A percentile compares a stretch with the other conserved stretches of the same genome.
These are phyloP conservation scores for Fusarium falciforme DNA, from an alignment of 2,329 filamentous ascomycete species.

Conservation along the genomic window DNA sequence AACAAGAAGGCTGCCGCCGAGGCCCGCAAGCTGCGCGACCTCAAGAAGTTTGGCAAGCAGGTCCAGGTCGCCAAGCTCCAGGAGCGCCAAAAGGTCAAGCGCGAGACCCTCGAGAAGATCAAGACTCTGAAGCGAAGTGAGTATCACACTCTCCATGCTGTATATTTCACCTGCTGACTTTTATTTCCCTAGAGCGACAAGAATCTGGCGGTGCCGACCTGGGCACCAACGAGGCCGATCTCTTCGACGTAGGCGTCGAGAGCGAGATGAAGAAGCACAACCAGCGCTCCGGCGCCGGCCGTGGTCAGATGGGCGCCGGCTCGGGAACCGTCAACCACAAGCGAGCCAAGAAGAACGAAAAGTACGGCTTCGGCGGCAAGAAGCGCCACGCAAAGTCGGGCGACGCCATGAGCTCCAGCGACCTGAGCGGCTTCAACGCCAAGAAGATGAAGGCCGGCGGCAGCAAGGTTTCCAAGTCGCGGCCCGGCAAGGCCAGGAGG, in stretches of 20 bases:
- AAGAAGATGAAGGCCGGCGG: slow-evolving; percentile 81
- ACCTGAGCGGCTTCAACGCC: slow-evolving; percentile 82
- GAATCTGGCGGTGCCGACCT: slow-evolving; percentile 69
- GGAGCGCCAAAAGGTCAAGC: slow-evolving; percentile 92
- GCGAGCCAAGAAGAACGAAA: slow-evolving; percentile 92
- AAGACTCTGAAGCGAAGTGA: slow-evolving; percentile 93
- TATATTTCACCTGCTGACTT: slow-evolving; percentile 38
- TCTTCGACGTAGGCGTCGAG: slow-evolving; percentile 93
- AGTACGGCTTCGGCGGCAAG: slow-evolving; percentile 96
- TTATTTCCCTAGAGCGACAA: slow-evolving; percentile 78
- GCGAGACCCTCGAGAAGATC: slow-evolving; percentile 94
- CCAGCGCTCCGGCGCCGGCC: slow-evolving; percentile 53
- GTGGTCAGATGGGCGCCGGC: slow-evolving; percentile 44
- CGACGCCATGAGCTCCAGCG: slow-evolving; percentile 84
- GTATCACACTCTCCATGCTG: slow-evolving; percentile 49
- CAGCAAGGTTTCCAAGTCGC: slow-evolving; percentile 54
- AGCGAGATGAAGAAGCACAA: slow-evolving; percentile 62
- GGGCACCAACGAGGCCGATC: slow-evolving; percentile 81
- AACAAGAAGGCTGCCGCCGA: slow-evolving; percentile 92
- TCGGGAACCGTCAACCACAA: slow-evolving; percentile 68
- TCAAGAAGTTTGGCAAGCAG: slow-evolving; percentile 99
- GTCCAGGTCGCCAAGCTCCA: slow-evolving; percentile 97
- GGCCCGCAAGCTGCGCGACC: slow-evolving; percentile 88
- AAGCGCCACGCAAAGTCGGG: slow-evolving; percentile 92
- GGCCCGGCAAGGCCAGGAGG: slow-evolving; percentile 65